These are phyloP conservation scores for Lipomyces spencermartinsiae DNA, from an alignment of 805 yeast species.

Conservation along the genomic window DNA sequence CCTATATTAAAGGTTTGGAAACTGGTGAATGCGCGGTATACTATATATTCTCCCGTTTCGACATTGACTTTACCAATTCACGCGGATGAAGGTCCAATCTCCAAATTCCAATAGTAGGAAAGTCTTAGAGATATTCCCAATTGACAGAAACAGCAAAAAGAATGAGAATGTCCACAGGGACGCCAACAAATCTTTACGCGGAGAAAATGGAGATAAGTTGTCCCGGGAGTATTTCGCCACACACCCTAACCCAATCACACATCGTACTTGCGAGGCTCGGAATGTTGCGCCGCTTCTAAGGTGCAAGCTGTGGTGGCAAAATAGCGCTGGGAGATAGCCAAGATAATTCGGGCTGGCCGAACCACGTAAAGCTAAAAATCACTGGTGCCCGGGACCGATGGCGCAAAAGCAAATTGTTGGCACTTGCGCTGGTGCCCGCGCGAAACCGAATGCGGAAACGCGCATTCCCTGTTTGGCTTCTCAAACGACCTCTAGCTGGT, in stretches of 20 bases:
- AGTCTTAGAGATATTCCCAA: not conserved
- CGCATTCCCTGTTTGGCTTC: not conserved
- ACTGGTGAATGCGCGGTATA: not conserved
- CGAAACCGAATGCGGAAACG: not conserved
- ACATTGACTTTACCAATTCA: not conserved
- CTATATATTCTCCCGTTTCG: not conserved
- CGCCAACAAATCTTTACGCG: not conserved
- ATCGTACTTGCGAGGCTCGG: not conserved
- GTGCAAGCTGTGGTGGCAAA: not conserved
- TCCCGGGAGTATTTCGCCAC: not conserved
- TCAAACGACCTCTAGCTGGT: not conserved
- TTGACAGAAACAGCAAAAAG: not conserved
- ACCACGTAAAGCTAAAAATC: no score
- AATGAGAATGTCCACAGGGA: not conserved
- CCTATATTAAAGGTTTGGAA: not conserved
- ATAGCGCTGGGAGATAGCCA: not conserved
- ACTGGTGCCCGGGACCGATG: no score
- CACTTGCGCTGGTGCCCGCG: no score
- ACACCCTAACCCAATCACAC: not conserved
- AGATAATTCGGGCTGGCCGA: no score
- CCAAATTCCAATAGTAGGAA: not conserved
- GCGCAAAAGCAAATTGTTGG: no score
- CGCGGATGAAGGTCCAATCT: not conserved
- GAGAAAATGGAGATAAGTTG: slow-evolving; percentile 3
- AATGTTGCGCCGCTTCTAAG: not conserved